Evolutionary conservation across 1,284 basidiomycete genomes (phyloP).

Genomic region (Trametes sp.): DNA sequence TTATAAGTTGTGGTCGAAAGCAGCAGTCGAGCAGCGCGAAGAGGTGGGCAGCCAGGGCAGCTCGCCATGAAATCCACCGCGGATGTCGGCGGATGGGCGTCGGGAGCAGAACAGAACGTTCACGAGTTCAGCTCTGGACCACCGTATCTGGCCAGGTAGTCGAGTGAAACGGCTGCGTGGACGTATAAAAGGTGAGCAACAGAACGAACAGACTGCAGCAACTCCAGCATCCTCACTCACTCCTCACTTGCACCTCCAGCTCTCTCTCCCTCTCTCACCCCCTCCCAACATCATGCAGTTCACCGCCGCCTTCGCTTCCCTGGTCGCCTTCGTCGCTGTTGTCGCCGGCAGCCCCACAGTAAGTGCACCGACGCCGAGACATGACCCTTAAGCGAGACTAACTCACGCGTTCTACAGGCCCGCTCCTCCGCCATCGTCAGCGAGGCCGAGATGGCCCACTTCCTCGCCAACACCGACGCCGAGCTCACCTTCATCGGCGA

Average conservation of each 20-base stretch:
- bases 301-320: neutral
- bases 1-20: too few relatives aligned
- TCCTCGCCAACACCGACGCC: constrained; percentile 10
- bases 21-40: too few relatives aligned
- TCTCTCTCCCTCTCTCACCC: neutral
- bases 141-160: neutral
- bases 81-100: too few relatives aligned
- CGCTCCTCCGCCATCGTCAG: neutral
- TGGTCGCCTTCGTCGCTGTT: neutral
- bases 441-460: constrained; percentile 5
- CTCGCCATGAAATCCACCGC: too few relatives aligned
- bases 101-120: too few relatives aligned
- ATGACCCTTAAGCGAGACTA: too few relatives aligned
- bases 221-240: neutral
- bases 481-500: constrained; percentile 13
- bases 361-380: too few relatives aligned
- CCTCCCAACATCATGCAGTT: constrained; percentile 1
- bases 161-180: neutral
- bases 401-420: too few relatives aligned
- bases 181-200: neutral
- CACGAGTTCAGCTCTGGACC: neutral
- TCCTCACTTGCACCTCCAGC: too few relatives aligned
- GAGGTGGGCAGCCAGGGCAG: too few relatives aligned
- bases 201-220: neutral
- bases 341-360: too few relatives aligned